Evolutionary conservation across 352 stramenopile genomes (phyloP), one percentile per base, ranked within the genome.

Genomic region (Phytophthora multivora): DNA sequence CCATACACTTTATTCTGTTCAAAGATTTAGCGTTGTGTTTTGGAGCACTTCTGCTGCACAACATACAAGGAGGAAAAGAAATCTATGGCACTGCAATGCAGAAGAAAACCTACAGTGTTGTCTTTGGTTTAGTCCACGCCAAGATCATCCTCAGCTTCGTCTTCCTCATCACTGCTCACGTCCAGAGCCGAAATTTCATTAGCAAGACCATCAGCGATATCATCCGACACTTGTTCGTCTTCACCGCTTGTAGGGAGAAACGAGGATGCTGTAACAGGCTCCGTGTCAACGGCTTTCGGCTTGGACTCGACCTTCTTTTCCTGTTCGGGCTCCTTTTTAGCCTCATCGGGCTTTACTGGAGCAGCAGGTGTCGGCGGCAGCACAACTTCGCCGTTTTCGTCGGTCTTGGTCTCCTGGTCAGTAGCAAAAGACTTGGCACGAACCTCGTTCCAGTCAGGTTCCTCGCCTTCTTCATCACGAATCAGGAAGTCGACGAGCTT

Each of bases 401-500:
- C 45, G 11, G 54, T 75, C 42, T 80, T 80, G 9, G 66, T 64
- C 45, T 82, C 61, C 47, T 79, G 59, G 2, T 90, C 80, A 48
- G 71, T 64, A 25, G 77, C 74, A 36, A 91, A 84, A 7, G 83
- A 81, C 59, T 93, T 81, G 12, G 82, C 21, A 50, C 84, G 83
- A 6, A 95, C 68, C 10, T 86, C 80, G 49, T 93, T 69, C 86
- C 84, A 95, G 55, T 95, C 86, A 18, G 86, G 86, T 48, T 93
- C 86, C 35, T 93, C 86, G 6, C 86, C 86, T 38, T 93, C 86
- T 79, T 95, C 86, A 28, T 95, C 86, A 43, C 86, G 86, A 52
- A 95, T 95, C 28, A 95, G 50, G 40, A 95, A 93, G 52, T 93
- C 86, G 10, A 95, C 86, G 30, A 95, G 81, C 61, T 95, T 95